Percentiles rank a stretch among this genome's conserved stretches.
Evolutionary conservation across 2,329 filamentous ascomycete species (phyloP).

Genomic region (Penicillium palitans): DNA sequence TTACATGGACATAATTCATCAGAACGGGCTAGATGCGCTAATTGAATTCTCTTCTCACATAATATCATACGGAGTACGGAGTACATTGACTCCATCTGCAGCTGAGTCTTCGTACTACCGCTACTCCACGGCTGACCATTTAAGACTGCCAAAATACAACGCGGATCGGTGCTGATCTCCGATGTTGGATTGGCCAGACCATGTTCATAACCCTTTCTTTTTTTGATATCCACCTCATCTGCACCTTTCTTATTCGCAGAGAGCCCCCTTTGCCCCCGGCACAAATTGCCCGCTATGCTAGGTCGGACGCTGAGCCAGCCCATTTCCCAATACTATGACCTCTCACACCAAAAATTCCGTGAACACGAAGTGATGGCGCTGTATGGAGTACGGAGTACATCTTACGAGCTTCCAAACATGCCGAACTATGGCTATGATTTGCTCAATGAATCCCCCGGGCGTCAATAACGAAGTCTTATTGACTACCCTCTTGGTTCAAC

Average conservation of each 20-base stretch:
- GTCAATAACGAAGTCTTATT: conserved; percentile 7
- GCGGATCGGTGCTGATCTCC: not conserved
- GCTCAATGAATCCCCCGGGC: not conserved
- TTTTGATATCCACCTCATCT: not conserved
- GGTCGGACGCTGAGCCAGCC: conserved; percentile 8
- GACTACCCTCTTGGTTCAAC: conserved; percentile 12
- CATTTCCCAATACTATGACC: conserved; percentile 11
- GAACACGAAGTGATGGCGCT: not conserved
- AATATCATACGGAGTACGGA: not conserved
- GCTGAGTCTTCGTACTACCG: not conserved
- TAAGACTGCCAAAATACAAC: not conserved
- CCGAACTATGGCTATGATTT: not conserved
- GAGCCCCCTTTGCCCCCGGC: not conserved
- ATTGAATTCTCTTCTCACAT: not conserved
- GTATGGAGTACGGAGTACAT: not conserved
- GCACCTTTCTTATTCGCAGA: not conserved
- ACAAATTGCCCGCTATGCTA: conserved; percentile 1
- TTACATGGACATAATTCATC: not conserved
- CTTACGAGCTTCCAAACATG: not conserved
- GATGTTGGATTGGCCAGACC: not conserved
- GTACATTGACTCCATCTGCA: not conserved
- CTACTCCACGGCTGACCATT: not conserved
- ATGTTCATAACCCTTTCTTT: not conserved
- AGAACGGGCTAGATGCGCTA: not conserved
- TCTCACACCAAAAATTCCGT: conserved; percentile 4